Evolutionary conservation across 2,329 filamentous ascomycete species (phyloP).

Genomic region (Neocatenulostroma microsporum): DNA sequence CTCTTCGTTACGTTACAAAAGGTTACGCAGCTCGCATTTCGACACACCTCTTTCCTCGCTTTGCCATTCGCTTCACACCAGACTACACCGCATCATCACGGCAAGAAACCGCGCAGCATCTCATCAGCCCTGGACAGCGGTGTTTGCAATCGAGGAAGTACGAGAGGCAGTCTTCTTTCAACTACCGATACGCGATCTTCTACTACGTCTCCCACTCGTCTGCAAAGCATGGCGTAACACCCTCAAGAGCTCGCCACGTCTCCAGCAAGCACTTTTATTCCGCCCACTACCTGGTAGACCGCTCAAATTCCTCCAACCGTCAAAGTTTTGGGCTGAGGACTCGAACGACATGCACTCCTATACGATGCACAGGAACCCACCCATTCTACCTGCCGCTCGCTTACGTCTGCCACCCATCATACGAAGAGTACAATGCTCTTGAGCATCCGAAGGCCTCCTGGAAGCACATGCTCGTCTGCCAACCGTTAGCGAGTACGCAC

Average conservation of each 20-base stretch:
- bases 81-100: too few species aligned
- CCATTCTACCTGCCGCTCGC: too few species aligned
- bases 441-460: slow-evolving; percentile 2
- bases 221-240: slow-evolving; percentile 6
- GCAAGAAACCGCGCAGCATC: too few species aligned
- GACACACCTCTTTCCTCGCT: too few species aligned
- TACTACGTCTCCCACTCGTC: slow-evolving; percentile 4
- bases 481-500: too few species aligned
- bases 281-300: neutral
- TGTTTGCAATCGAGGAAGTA: slow-evolving; percentile 7
- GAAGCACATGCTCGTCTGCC: slow-evolving; percentile 6
- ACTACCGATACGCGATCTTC: slow-evolving; percentile 7
- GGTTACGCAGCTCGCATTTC: too few species aligned
- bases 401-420: neutral
- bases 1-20: too few species aligned
- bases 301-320: neutral
- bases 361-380: too few species aligned
- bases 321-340: neutral
- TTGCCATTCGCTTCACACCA: too few species aligned
- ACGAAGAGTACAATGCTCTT: neutral
- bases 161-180: slow-evolving; percentile 9
- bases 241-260: slow-evolving; percentile 3
- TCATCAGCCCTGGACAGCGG: too few species aligned
- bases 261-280: slow-evolving; percentile 14
- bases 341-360: neutral